phyloP scores from a whole-genome alignment of 106 monocot species.

The Cymbidium sinense region DNA sequence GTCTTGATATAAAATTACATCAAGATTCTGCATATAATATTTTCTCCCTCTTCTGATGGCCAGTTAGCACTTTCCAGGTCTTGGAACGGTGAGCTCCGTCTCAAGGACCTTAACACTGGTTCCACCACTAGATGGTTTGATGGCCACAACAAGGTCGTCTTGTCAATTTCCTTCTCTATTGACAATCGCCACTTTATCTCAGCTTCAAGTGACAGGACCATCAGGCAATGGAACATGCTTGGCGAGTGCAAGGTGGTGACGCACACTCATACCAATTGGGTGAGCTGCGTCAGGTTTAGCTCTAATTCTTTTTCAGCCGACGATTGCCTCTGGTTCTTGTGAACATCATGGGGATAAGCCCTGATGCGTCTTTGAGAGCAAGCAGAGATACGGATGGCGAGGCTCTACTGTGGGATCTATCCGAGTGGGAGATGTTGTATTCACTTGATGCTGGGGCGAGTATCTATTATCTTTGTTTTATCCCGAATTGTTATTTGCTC shows the following conservation, averaged over 20 bases:
- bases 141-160: slow-evolving; percentile 20
- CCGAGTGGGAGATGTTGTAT: slow-evolving; percentile 25
- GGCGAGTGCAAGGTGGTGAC: slow-evolving; percentile 31
- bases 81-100: slow-evolving; percentile 25
- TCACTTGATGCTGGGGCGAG: slow-evolving; percentile 29
- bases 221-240: slow-evolving; percentile 25
- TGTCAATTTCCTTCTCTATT: slow-evolving; percentile 24
- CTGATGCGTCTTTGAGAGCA: slow-evolving; percentile 24
- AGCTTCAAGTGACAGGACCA: slow-evolving; percentile 17
- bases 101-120: slow-evolving; percentile 23
- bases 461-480: slow-evolving; percentile 26
- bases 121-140: slow-evolving; percentile 19
- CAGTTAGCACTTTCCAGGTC: slow-evolving; percentile 27
- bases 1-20: no score
- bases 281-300: slow-evolving; percentile 23
- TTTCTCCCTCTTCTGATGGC: slow-evolving; percentile 23
- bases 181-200: slow-evolving; percentile 27
- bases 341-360: slow-evolving; percentile 23
- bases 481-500: slow-evolving; percentile 24
- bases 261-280: slow-evolving; percentile 27
- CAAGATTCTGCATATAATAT: no score
- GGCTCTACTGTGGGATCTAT: slow-evolving; percentile 25
- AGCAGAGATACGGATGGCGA: slow-evolving; percentile 29
- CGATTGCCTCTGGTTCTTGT: slow-evolving; percentile 23
- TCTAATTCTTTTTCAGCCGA: slow-evolving; percentile 16